Percentiles rank a stretch among this genome's conserved stretches.
Conservation (phyloP, 495 filamentous ascomycete species). For the Xylaria venustula region DNA sequence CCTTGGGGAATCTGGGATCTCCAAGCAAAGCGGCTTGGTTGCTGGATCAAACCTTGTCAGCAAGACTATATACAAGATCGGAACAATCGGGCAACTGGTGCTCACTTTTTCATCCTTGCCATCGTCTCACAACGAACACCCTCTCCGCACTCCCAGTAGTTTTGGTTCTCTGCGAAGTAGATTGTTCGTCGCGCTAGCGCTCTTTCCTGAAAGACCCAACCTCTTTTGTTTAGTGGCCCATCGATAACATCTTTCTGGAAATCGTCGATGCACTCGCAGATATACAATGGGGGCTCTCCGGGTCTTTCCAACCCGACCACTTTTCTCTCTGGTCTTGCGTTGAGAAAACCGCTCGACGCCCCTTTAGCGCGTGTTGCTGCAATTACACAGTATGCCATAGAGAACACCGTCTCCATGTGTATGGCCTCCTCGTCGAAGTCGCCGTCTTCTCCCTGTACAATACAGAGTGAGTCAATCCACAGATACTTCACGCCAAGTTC, state of each 20-base stretch:
- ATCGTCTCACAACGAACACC: slow-evolving; percentile 25
- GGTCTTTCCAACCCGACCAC: slow-evolving; percentile 9
- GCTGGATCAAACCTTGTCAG: slow-evolving; percentile 1
- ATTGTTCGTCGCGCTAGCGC: slow-evolving; percentile 32
- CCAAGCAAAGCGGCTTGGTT: slow-evolving; percentile 16
- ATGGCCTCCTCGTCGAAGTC: slow-evolving; percentile 23
- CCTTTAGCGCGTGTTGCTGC: slow-evolving; percentile 17
- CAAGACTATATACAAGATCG: too few relatives aligned
- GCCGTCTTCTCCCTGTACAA: slow-evolving; percentile 25
- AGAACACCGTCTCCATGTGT: slow-evolving; percentile 25
- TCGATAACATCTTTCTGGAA: slow-evolving; percentile 10
- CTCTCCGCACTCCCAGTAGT: slow-evolving; percentile 35
- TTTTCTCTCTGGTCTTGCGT: neutral
- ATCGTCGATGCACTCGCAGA: slow-evolving; percentile 9
- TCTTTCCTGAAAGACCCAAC: slow-evolving; percentile 24
- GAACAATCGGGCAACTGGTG: too few relatives aligned
- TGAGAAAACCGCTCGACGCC: slow-evolving; percentile 18
- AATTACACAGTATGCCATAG: slow-evolving; percentile 18
- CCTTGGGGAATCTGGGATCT: slow-evolving; percentile 15
- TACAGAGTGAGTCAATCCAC: slow-evolving; percentile 38
- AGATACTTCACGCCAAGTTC: slow-evolving; percentile 24
- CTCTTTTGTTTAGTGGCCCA: slow-evolving; percentile 7
- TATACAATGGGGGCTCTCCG: slow-evolving; percentile 6
- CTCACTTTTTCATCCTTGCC: slow-evolving; percentile 9
- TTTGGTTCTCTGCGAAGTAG: slow-evolving; percentile 32